Base-by-base conservation (phyloP, 2,329 filamentous ascomycete genomes). In the Graphilbum fragrans region DNA sequence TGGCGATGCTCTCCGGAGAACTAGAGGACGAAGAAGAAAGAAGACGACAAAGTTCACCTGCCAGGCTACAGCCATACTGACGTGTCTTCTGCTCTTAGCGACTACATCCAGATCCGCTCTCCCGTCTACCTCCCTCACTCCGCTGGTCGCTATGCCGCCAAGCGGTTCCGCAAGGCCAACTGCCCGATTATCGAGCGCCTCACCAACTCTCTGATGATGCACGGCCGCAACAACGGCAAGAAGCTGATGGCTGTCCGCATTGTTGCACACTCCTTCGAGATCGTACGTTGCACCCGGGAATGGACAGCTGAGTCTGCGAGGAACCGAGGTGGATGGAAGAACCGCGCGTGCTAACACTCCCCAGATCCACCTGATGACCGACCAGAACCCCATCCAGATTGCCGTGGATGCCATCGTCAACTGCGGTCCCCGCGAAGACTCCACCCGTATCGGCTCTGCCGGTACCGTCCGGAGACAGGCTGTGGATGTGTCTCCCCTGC, bases 181-280 rank as follows among this genome's bases (percentile, higher is more conserved):
- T 98, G 92, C 86, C 92, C 92, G 62, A 96, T 98, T 82, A 95
- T 98, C 66, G 92, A 98, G 85, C 90, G 92, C 68, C 82, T 98
- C 60, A 98, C 92, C 79, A 98, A 98, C 85, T 96, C 92, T 47
- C 82, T 98, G 67, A 98, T 98, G 93, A 96, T 96, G 90, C 94
- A 98, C 82, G 92, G 92, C 72, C 92, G 92, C 74, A 98, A 98
- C 86, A 98, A 95, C 85, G 92, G 92, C 72, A 98, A 98, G 85
- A 98, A 98, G 86, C 82, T 96, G 65, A 95, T 94, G 88, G 93
- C 92, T 65, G 90, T 96, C 69, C 87, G 92, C 72, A 98, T 98
- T 58, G 88, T 98, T 61, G 88, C 88, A 58, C 92, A 98, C 78
- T 72, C 90, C 60, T 98, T 98, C 72, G 93, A 98, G 79, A 98